Base-by-base conservation (phyloP, 208 protist genomes). In the Kentomonas sorsogonicus region DNA sequence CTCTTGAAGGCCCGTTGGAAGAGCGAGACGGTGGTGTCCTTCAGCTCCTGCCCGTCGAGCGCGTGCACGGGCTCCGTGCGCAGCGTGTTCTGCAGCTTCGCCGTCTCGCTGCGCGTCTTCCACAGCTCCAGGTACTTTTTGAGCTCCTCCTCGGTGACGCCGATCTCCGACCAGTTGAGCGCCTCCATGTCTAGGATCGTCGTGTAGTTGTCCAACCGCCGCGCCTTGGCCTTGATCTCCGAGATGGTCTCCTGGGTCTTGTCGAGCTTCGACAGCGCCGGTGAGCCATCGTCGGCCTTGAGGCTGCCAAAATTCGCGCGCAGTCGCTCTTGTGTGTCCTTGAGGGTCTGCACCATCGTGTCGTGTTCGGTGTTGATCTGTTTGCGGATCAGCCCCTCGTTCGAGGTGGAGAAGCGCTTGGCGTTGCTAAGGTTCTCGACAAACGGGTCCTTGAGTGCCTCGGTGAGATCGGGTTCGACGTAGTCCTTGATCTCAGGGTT, bases 121-220 rank as follows among this genome's bases (percentile, higher is more conserved):
- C 84, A 91, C 22, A 91, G 61, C 43, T 91, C 75, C 34, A 90
- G 68, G 51, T 86, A 89, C n/a, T 77, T 81, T 33, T 78, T 66
- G 15, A 91, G 51, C 29, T 80, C 69, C 7, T 77, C 64, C 55
- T 91, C 79, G 13, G 65, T 56, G 29, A 82, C 66, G 43, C 67
- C 77, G 58, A 89, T 81, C 43, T 83, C 80, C 9, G 78, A 80
- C 72, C 87, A 85, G 52, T 78, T 79, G 36, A 91, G 72, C 33
- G 79, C 56, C 27, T 75, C 74, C 63, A 79, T 80, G 10, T 85
- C 77, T 22, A 96, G 57, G 18, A 83, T 73, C 15, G 79, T 68
- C 18, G 74, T 74, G 51, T 89, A 86, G 31, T 75, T 57, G 56
- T 88, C 83, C 26, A 96, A 71, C 58, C 69, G 64, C 18, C 52